Base-by-base conservation (phyloP, 768 basidiomycete species). In the Infundibulicybe gibba region DNA sequence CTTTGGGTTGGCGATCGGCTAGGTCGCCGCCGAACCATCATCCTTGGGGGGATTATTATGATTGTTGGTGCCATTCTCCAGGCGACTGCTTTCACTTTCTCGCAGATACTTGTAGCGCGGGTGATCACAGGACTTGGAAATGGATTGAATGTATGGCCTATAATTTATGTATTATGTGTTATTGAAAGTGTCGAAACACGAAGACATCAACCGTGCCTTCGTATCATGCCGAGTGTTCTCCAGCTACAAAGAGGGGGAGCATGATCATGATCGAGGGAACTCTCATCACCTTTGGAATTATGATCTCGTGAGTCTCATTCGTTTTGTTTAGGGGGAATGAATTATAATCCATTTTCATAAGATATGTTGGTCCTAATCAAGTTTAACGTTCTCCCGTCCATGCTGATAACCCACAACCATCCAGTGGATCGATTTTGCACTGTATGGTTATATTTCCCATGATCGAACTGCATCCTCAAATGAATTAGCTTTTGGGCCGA, bases 151-250 rank as follows among this genome's bases (percentile, higher is more conserved):
- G 77, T 79, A 49, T 10, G 71, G 63, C 15, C 21, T 41, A 37
- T 32, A 16, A 31, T 31, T 20, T 42, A 40, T 37, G 12, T 33
- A 20, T 39, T 32, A 17, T 35, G 5, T 37, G 41, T 20, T 39
- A 43, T 15, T 14, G 19, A 3, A 25, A 35, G 20, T 17, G 32
- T 34, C 40, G 31, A 21, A 40, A 3, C 32, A 11, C 20, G 25
- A 49, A 83, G 76, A 85, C 83, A 3, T 83, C 82, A 2, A 83
- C 81, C 13, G 77, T 83, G 0, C 82, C 83, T 2, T 69, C 72
- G 9, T 86, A 83, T 56, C 81, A 83, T 48, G 78, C 81, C 0
- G 84, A 87, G 61, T 83, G 81, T 55, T 82, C 83, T 1, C 73
- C 79, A 4, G 75, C 81, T 3, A 69, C 79, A 25, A 70, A 70